Evolutionary conservation across 2,329 filamentous ascomycete genomes (phyloP).

Genomic region (Pyricularia grisea): DNA sequence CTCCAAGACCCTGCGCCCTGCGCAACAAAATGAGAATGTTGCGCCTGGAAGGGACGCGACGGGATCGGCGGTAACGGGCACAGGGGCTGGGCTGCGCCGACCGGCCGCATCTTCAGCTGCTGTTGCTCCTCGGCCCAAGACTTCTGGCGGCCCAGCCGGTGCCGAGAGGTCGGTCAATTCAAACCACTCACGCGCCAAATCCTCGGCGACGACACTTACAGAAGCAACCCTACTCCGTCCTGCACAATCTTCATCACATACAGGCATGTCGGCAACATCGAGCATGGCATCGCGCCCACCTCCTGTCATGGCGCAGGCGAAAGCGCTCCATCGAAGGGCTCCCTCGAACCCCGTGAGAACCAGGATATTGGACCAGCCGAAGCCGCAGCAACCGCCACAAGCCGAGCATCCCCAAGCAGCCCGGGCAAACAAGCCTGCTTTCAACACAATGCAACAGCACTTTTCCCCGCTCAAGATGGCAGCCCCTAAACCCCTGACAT

Average conservation of each 20-base stretch:
- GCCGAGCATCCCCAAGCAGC: slow-evolving; percentile 2
- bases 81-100: slow-evolving; percentile 9
- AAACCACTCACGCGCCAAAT: slow-evolving; percentile 29
- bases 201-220: slow-evolving; percentile 28
- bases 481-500: slow-evolving; percentile 52
- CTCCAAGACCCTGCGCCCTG: not conserved
- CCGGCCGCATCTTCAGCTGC: slow-evolving; percentile 7
- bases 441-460: slow-evolving; percentile 57
- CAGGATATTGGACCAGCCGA: slow-evolving; percentile 1
- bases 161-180: slow-evolving; percentile 8
- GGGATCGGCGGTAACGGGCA: not conserved
- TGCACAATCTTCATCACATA: slow-evolving; percentile 16
- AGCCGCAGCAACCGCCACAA: slow-evolving; percentile 2
- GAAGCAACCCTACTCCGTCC: slow-evolving; percentile 29
- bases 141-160: slow-evolving; percentile 16
- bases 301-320: slow-evolving; percentile 5
- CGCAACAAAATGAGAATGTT: slow-evolving; percentile 1
- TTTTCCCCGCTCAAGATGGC: slow-evolving; percentile 54
- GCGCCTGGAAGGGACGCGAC: not conserved
- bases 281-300: slow-evolving; percentile 11
- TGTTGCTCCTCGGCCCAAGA: slow-evolving; percentile 16
- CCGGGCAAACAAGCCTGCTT: slow-evolving; percentile 36
- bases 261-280: slow-evolving; percentile 5
- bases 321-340: slow-evolving; percentile 9
- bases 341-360: slow-evolving; percentile 5